Conservation (phyloP, 495 filamentous ascomycete species). For the Arthonia radiata region DNA sequence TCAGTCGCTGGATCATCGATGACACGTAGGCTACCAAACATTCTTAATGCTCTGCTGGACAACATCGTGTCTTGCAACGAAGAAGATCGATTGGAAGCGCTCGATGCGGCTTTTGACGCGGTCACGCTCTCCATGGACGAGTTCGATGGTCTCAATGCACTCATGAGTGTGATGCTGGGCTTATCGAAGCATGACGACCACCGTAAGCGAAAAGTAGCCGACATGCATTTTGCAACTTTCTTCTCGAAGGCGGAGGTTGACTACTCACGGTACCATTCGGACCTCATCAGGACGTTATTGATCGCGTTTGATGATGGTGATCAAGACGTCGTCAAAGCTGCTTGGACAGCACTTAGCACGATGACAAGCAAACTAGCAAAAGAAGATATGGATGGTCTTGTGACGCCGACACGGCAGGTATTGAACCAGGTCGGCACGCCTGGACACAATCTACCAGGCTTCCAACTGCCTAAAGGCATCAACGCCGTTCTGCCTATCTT, state of each 20-base stretch:
- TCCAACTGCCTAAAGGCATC: conserved; percentile 89
- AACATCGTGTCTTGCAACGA: conserved; percentile 61
- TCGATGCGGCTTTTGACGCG: conserved; percentile 58
- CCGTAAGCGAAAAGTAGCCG: conserved; percentile 49
- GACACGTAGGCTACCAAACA: conserved; percentile 65
- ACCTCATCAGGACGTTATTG: conserved; percentile 68
- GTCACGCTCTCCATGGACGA: conserved; percentile 86
- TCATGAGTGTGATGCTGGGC: conserved; percentile 74
- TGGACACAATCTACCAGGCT: conserved; percentile 65
- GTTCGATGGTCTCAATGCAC: conserved; percentile 78
- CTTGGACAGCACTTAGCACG: conserved; percentile 71
- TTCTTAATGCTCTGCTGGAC: conserved; percentile 83
- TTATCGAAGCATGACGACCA: conserved; percentile 86
- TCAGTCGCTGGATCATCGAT: conserved; percentile 73
- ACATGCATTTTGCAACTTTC: conserved; percentile 65
- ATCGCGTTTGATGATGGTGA: conserved; percentile 82
- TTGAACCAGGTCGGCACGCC: conserved; percentile 70
- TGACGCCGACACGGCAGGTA: conserved; percentile 58
- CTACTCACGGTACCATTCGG: conserved; percentile 81
- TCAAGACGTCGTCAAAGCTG: conserved; percentile 62
- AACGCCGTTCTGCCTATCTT: conserved; percentile 92
- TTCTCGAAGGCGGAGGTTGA: conserved; percentile 61
- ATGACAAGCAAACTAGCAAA: conserved; percentile 77
- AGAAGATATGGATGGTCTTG: conserved; percentile 95
- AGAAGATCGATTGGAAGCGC: conserved; percentile 43